phyloP scores from a whole-genome alignment of 2,329 filamentous ascomycete genomes.

The Cucurbitaria berberidis region DNA sequence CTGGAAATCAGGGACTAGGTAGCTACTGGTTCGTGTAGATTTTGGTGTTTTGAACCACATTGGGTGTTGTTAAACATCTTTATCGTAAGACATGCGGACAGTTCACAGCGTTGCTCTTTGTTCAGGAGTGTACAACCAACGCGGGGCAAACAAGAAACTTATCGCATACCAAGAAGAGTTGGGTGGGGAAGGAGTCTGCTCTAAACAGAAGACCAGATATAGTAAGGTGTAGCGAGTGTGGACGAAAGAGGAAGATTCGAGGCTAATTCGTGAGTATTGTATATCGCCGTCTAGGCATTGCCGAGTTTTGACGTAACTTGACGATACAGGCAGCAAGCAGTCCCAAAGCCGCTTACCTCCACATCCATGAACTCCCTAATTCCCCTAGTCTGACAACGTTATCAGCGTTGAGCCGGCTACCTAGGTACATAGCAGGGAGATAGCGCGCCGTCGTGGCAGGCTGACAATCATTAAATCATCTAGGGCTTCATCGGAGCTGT shows the following conservation, averaged over 20 bases:
- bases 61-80: background rate
- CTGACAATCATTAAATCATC: no score
- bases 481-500: no score
- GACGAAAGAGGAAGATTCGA: background rate
- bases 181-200: background rate
- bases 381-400: no score
- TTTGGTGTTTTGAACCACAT: background rate
- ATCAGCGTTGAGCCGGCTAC: no score
- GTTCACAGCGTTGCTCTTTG: background rate
- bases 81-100: background rate
- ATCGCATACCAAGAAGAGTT: background rate
- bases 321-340: background rate
- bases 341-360: background rate
- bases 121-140: background rate
- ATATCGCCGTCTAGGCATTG: background rate
- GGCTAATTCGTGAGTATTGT: background rate
- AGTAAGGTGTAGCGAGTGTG: background rate
- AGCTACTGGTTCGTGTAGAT: background rate
- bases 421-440: no score
- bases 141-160: background rate
- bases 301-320: background rate
- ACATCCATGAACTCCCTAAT: background rate
- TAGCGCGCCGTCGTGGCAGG: conserved; percentile 12
- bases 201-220: background rate
- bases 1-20: background rate